Conservation (phyloP, 2,329 filamentous ascomycete species). For the Hymenoscyphus albidus region DNA sequence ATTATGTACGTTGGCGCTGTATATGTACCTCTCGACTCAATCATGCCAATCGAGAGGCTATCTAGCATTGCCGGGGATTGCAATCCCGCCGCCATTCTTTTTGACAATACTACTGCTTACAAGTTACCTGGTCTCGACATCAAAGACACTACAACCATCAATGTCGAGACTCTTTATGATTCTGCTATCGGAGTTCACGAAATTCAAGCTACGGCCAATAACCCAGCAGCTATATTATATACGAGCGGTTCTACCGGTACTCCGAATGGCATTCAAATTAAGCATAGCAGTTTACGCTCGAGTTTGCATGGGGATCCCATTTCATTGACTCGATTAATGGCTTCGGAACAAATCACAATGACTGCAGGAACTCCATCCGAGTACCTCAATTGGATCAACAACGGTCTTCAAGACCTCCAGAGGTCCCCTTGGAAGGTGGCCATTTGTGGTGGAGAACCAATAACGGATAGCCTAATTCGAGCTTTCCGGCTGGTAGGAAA, state of each 20-base stretch:
- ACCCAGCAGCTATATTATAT: constrained; percentile 61
- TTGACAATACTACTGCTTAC: too few relatives aligned
- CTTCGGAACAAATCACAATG: constrained; percentile 18
- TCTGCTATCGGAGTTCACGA: not conserved
- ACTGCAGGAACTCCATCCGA: constrained; percentile 27
- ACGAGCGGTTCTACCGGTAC: constrained; percentile 83
- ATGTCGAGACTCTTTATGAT: not conserved
- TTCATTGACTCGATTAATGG: constrained; percentile 21
- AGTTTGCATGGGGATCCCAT: constrained; percentile 18
- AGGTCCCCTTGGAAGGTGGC: too few relatives aligned
- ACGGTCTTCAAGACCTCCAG: too few relatives aligned
- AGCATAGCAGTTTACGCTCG: not conserved
- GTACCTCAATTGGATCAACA: constrained; percentile 17
- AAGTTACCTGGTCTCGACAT: too few relatives aligned
- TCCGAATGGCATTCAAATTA: constrained; percentile 64
- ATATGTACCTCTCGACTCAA: too few relatives aligned
- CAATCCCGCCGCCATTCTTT: too few relatives aligned
- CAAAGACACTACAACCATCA: not conserved
- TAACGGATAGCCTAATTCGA: too few relatives aligned
- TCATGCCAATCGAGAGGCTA: too few relatives aligned
- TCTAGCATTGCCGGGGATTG: too few relatives aligned
- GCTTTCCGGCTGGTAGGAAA: too few relatives aligned
- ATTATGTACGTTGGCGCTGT: too few relatives aligned
- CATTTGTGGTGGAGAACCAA: too few relatives aligned
- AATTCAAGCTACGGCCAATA: constrained; percentile 23